These are phyloP conservation scores for Magnusiomyces paraingens DNA, from an alignment of 1,139 yeast genomes.

Conservation along the genomic window DNA sequence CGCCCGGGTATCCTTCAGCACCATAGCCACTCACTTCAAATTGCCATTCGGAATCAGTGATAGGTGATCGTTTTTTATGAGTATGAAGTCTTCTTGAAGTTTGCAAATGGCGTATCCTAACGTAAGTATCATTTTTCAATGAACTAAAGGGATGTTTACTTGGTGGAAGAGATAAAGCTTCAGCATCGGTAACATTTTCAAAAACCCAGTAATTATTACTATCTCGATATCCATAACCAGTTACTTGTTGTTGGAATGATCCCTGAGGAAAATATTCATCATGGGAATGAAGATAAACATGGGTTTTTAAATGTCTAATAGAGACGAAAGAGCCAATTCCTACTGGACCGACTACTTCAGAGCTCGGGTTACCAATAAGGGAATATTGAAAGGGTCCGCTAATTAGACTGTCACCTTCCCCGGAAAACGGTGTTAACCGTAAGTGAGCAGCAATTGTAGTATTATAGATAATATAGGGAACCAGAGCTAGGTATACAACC, in stretches of 20 bases:
- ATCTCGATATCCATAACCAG: constrained; percentile 50
- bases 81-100: constrained; percentile 59
- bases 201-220: constrained; percentile 61
- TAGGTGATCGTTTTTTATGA: constrained; percentile 56
- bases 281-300: constrained; percentile 67
- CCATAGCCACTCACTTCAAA: constrained; percentile 66
- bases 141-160: constrained; percentile 26
- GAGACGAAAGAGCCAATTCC: constrained; percentile 62
- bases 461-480: constrained; percentile 49
- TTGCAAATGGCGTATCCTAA: constrained; percentile 55
- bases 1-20: constrained; percentile 34
- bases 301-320: constrained; percentile 55
- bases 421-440: constrained; percentile 40
- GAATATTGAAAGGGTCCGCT: constrained; percentile 57
- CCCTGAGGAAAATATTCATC: constrained; percentile 47
- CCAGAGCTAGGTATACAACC: constrained; percentile 34
- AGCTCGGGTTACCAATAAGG: constrained; percentile 39
- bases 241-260: constrained; percentile 60
- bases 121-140: constrained; percentile 44
- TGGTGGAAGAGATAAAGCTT: constrained; percentile 5
- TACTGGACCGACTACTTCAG: constrained; percentile 43
- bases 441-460: constrained; percentile 48
- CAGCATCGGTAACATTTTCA: constrained; percentile 34
- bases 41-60: constrained; percentile 75
- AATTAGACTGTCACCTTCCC: constrained; percentile 45